A percentile compares a stretch with the other conserved stretches of the same genome.
phyloP scores from a whole-genome alignment of 176 grass and related monocot genomes.

The Carex littledalei region DNA sequence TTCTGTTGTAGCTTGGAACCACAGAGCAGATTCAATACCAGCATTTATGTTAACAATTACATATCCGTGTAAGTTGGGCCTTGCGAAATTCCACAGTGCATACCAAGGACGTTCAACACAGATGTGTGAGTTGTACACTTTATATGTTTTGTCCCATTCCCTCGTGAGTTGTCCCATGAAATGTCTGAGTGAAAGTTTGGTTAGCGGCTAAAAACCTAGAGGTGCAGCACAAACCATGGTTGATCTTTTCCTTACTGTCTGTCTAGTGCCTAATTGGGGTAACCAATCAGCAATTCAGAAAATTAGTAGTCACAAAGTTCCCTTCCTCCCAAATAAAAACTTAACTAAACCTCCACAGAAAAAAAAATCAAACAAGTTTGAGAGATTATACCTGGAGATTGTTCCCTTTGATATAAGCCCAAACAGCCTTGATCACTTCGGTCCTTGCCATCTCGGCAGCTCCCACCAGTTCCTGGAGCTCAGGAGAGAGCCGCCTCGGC shows the following conservation, averaged over 20 bases:
- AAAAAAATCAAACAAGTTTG: neutral
- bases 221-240: neutral
- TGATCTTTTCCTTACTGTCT: neutral
- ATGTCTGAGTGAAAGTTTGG: neutral
- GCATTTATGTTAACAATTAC: neutral
- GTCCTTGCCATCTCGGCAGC: constrained; percentile 66
- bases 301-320: neutral
- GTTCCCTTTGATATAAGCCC: constrained; percentile 93
- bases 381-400: constrained; percentile 52
- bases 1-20: neutral
- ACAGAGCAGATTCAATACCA: neutral
- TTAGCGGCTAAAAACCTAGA: neutral
- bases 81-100: neutral
- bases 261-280: neutral
- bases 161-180: neutral
- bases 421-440: constrained; percentile 78
- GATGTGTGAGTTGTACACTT: neutral
- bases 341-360: no score
- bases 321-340: neutral
- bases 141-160: neutral
- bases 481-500: constrained; percentile 60
- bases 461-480: constrained; percentile 75
- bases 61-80: neutral
- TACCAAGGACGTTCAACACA: neutral
- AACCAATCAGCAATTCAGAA: neutral